Evolutionary conservation across 441 rosid species (phyloP).

Genomic region (Hypseocharis bilobata): DNA sequence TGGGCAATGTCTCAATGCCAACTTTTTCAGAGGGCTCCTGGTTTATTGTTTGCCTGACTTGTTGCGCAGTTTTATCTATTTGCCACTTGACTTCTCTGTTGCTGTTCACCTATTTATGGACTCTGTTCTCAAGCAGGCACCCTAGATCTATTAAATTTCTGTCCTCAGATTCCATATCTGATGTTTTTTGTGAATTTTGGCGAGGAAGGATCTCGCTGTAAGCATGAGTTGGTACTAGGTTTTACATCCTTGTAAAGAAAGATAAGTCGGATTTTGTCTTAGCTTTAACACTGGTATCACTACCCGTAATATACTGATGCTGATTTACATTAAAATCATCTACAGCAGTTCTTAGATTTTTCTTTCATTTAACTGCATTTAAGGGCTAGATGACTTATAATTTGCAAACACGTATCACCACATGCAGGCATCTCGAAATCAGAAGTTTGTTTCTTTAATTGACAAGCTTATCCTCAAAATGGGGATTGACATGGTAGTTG

Average conservation of each 20-base stretch:
- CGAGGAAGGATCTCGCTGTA: background rate
- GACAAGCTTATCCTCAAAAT: constrained; percentile 52
- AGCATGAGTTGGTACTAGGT: background rate
- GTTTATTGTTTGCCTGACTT: background rate
- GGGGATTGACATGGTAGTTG: constrained; percentile 51
- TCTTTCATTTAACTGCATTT: constrained; percentile 8
- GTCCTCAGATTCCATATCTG: background rate
- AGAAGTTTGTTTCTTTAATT: constrained; percentile 55
- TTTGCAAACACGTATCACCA: constrained; percentile 20
- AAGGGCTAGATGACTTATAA: constrained; percentile 8
- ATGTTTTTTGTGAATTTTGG: background rate
- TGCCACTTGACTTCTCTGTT: background rate
- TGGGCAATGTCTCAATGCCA: background rate
- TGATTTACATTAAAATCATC: background rate
- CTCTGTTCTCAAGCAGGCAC: background rate
- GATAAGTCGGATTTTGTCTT: too few species aligned
- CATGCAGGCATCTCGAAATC: constrained; percentile 49
- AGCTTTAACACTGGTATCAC: too few species aligned
- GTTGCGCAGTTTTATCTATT: background rate
- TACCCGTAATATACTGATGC: too few species aligned
- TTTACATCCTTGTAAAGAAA: too few species aligned
- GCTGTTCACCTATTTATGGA: background rate
- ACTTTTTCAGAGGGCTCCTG: background rate
- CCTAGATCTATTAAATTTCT: background rate
- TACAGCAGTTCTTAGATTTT: background rate